A percentile compares a stretch with the other conserved stretches of the same genome.
These are phyloP conservation scores for Lactarius hatsudake DNA, from an alignment of 768 basidiomycete species.

Conservation along the genomic window DNA sequence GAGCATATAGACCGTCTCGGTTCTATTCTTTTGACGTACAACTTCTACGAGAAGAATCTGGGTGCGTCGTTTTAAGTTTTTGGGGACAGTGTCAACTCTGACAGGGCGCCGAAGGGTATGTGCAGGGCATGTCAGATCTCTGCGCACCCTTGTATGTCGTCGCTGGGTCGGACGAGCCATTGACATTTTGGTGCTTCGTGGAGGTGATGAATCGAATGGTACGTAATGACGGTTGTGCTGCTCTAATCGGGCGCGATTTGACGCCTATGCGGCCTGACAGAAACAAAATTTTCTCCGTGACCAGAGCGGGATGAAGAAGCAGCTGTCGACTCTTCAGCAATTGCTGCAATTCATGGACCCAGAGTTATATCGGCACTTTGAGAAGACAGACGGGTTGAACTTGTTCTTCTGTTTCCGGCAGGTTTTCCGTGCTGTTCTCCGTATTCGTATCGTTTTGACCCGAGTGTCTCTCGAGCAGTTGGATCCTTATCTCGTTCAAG, in stretches of 20 bases:
- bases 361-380: constrained; percentile 86
- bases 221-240: constrained; percentile 28
- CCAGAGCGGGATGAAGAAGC: constrained; percentile 97
- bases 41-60: constrained; percentile 83
- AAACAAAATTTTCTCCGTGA: constrained; percentile 94
- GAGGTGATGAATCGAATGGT: constrained; percentile 96
- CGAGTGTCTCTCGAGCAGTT: constrained; percentile 43
- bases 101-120: constrained; percentile 64
- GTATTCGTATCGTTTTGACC: not conserved
- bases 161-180: constrained; percentile 80
- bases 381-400: constrained; percentile 87
- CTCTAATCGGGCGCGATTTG: not conserved
- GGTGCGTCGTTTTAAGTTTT: constrained; percentile 47
- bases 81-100: constrained; percentile 22
- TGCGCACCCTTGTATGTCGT: constrained; percentile 93
- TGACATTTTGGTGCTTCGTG: constrained; percentile 97
- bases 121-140: constrained; percentile 98
- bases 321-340: constrained; percentile 85
- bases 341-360: constrained; percentile 94
- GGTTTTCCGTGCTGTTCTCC: constrained; percentile 28
- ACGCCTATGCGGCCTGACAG: constrained; percentile 39
- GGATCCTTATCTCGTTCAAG: constrained; percentile 93
- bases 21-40: constrained; percentile 85
- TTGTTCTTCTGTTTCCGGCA: constrained; percentile 98
- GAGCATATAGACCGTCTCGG: constrained; percentile 90